Percentiles rank a stretch among this genome's conserved stretches.
phyloP scores from a whole-genome alignment of 345 rosid species.

The Salix viminalis region DNA sequence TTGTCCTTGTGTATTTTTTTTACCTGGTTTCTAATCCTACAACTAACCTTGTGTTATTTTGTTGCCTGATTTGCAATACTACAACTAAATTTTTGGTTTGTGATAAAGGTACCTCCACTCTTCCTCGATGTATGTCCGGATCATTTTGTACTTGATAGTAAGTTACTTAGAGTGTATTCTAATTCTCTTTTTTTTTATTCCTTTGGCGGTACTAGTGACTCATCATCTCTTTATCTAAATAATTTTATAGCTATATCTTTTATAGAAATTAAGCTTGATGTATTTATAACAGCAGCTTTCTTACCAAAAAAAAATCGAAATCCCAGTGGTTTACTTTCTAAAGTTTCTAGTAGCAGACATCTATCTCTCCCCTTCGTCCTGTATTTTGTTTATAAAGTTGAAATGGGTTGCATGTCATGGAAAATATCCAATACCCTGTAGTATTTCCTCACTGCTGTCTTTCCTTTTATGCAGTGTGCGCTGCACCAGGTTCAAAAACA shows the following conservation, averaged over 20 bases:
- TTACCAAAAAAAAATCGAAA: no score
- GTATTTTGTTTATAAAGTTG: not conserved
- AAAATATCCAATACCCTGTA: not conserved
- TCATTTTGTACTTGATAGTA: slow-evolving; percentile 85
- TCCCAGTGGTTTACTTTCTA: no score
- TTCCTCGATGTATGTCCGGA: slow-evolving; percentile 79
- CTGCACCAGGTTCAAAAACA: slow-evolving; percentile 98
- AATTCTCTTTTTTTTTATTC: not conserved
- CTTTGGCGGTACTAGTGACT: not conserved
- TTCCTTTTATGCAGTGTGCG: slow-evolving; percentile 62
- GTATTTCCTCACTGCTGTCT: not conserved
- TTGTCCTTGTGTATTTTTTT: not conserved
- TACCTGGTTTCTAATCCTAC: not conserved
- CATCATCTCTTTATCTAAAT: not conserved
- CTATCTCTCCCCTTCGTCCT: not conserved
- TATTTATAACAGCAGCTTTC: no score
- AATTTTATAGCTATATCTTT: not conserved
- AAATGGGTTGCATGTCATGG: not conserved
- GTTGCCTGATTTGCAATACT: not conserved
- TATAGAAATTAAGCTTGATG: not conserved
- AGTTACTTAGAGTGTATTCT: slow-evolving; percentile 31
- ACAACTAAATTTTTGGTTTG: slow-evolving; percentile 14
- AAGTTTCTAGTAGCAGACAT: no score
- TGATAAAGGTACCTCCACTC: slow-evolving; percentile 78
- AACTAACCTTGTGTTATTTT: not conserved